Percentiles rank a stretch among this genome's conserved stretches.
Conservation (phyloP, 169 alveolate species). For the Plasmodium gaboni region DNA sequence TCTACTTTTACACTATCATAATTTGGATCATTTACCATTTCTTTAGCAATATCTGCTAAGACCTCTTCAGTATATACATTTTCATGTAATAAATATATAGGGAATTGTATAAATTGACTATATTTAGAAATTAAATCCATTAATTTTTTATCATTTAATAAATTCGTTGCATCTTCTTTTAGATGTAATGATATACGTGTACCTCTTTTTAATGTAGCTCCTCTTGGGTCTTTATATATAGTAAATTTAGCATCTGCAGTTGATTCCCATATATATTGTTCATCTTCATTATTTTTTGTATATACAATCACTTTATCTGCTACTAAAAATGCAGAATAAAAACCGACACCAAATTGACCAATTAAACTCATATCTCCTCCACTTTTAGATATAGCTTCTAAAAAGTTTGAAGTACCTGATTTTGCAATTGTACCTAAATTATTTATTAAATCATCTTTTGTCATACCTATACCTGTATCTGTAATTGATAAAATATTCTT, state of each 20-base stretch:
- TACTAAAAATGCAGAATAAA: slow-evolving; percentile 98
- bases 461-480: slow-evolving; percentile 99
- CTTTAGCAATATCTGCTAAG: slow-evolving; percentile 85
- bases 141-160: slow-evolving; percentile 93
- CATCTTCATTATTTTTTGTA: slow-evolving; percentile 94
- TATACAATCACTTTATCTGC: slow-evolving; percentile 98
- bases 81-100: slow-evolving; percentile 93
- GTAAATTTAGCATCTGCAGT: slow-evolving; percentile 96
- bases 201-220: slow-evolving; percentile 98
- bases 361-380: slow-evolving; percentile 97
- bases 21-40: slow-evolving; percentile 88
- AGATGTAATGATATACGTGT: slow-evolving; percentile 97
- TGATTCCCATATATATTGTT: slow-evolving; percentile 98
- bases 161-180: slow-evolving; percentile 99
- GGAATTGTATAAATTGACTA: slow-evolving; percentile 98
- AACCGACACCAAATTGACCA: slow-evolving; percentile 99
- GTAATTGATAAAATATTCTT: slow-evolving; percentile 95
- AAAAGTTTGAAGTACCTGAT: slow-evolving; percentile 99
- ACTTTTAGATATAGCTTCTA: slow-evolving; percentile 96
- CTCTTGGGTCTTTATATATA: slow-evolving; percentile 97
- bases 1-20: slow-evolving; percentile 78
- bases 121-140: slow-evolving; percentile 94
- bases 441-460: slow-evolving; percentile 97
- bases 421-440: slow-evolving; percentile 99
- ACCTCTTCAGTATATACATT: slow-evolving; percentile 90